Evolutionary conservation across 2,329 filamentous ascomycete genomes (phyloP).

Genomic region (Aureobasidium sp.): DNA sequence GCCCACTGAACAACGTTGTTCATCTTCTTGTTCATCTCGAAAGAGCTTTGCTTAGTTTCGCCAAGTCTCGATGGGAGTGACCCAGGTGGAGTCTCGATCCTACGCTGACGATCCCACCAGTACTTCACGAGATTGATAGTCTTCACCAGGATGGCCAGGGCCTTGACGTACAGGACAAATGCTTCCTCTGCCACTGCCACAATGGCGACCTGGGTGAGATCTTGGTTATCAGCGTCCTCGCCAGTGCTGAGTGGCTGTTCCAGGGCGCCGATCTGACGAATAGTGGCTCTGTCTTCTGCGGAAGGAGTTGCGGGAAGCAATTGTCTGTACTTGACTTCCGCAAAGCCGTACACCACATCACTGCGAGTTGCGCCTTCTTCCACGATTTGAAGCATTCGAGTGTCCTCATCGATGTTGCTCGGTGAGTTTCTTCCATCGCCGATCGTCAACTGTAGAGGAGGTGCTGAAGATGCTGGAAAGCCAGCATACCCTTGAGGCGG

Average conservation of each 20-base stretch:
- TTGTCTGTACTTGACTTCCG: constrained; percentile 97
- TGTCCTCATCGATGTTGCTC: constrained; percentile 67
- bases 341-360: constrained; percentile 95
- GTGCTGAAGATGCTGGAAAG: constrained; percentile 75
- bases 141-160: constrained; percentile 78
- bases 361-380: constrained; percentile 90
- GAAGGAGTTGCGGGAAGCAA: constrained; percentile 84
- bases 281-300: constrained; percentile 60
- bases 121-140: constrained; percentile 90
- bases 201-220: constrained; percentile 76
- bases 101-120: constrained; percentile 60
- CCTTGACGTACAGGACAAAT: constrained; percentile 91
- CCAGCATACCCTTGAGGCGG: constrained; percentile 70
- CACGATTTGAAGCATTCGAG: constrained; percentile 67
- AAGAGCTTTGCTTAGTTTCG: constrained; percentile 28
- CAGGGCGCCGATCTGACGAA: constrained; percentile 45
- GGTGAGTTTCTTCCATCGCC: constrained; percentile 52
- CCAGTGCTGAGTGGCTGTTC: constrained; percentile 33
- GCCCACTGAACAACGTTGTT: constrained; percentile 96
- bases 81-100: constrained; percentile 15
- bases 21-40: constrained; percentile 60
- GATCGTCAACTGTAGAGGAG: constrained; percentile 59
- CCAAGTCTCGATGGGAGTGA: constrained; percentile 22
- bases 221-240: constrained; percentile 58
- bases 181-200: constrained; percentile 89